These are phyloP conservation scores for Bruguiera gymnorhiza DNA, from an alignment of 345 rosid species.

Conservation along the genomic window DNA sequence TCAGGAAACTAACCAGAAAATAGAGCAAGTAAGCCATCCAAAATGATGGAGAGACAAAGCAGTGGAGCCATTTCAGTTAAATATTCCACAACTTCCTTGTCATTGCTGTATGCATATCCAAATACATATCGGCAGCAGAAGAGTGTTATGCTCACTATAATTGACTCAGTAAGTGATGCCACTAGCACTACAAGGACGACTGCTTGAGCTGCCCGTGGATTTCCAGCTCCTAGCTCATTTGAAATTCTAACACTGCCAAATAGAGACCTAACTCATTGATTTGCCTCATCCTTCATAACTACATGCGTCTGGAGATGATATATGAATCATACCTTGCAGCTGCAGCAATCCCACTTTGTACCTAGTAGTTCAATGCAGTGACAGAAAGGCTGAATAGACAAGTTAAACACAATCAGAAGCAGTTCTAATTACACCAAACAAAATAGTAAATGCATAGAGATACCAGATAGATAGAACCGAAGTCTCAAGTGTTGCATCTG, in stretches of 20 bases:
- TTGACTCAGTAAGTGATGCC: conserved; percentile 25
- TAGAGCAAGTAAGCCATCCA: conserved; percentile 41
- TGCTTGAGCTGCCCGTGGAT: conserved; percentile 31
- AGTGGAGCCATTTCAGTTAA: conserved; percentile 36
- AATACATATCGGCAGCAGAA: conserved; percentile 26
- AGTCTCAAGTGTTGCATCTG: background rate
- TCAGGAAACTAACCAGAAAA: conserved; percentile 34
- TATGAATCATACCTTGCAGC: conserved; percentile 44
- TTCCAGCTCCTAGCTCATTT: conserved; percentile 51
- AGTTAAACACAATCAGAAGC: background rate
- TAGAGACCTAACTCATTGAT: background rate
- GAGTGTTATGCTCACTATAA: conserved; percentile 21
- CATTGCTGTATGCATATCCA: conserved; percentile 40
- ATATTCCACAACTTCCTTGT: conserved; percentile 36
- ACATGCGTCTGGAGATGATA: background rate
- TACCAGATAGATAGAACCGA: background rate
- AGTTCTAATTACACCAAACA: background rate
- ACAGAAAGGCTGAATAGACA: background rate
- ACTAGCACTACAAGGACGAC: conserved; percentile 22
- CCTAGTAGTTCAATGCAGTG: background rate
- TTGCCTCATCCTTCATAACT: too few relatives aligned
- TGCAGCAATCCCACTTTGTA: background rate
- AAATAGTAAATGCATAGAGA: background rate
- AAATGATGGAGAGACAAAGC: conserved; percentile 32
- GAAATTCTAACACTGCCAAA: conserved; percentile 41